These are phyloP conservation scores for Nigrospora sphaerica DNA, from an alignment of 2,329 filamentous ascomycete genomes.

Conservation along the genomic window DNA sequence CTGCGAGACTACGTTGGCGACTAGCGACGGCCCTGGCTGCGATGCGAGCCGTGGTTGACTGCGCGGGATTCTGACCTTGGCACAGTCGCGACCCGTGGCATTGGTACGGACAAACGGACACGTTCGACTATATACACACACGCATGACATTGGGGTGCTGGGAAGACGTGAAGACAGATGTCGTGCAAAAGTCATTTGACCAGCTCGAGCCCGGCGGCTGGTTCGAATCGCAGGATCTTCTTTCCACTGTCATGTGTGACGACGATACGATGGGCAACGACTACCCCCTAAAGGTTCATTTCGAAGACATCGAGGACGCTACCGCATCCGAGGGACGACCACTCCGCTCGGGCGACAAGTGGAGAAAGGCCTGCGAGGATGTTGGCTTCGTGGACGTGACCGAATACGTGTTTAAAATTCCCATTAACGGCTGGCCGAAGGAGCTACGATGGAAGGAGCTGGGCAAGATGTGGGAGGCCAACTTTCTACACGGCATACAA, in stretches of 20 bases:
- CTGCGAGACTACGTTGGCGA: too few relatives aligned
- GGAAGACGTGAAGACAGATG: slow-evolving; percentile 36
- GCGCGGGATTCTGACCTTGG: neutral
- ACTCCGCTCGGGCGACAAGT: slow-evolving; percentile 23
- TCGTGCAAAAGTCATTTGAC: slow-evolving; percentile 45
- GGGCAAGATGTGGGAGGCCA: slow-evolving; percentile 37
- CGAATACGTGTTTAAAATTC: slow-evolving; percentile 45
- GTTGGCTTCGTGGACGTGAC: slow-evolving; percentile 50
- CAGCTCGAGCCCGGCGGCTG: slow-evolving; percentile 44
- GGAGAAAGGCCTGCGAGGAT: slow-evolving; percentile 31
- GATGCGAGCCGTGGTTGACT: too few relatives aligned
- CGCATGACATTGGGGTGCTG: slow-evolving; percentile 43
- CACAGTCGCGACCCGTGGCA: slow-evolving; percentile 6
- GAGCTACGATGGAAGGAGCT: slow-evolving; percentile 33
- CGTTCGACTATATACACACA: slow-evolving; percentile 49
- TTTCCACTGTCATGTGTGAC: slow-evolving; percentile 31
- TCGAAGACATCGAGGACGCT: slow-evolving; percentile 31
- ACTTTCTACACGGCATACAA: slow-evolving; percentile 34
- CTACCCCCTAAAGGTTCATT: slow-evolving; percentile 31
- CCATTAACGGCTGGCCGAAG: slow-evolving; percentile 47
- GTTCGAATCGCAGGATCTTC: slow-evolving; percentile 46
- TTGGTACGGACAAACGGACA: slow-evolving; percentile 26
- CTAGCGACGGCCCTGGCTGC: slow-evolving; percentile 19
- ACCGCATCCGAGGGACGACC: slow-evolving; percentile 28
- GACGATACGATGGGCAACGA: slow-evolving; percentile 34